Conservation (phyloP, 1,284 basidiomycete species). For the Austroboletus novae-zelandiae region DNA sequence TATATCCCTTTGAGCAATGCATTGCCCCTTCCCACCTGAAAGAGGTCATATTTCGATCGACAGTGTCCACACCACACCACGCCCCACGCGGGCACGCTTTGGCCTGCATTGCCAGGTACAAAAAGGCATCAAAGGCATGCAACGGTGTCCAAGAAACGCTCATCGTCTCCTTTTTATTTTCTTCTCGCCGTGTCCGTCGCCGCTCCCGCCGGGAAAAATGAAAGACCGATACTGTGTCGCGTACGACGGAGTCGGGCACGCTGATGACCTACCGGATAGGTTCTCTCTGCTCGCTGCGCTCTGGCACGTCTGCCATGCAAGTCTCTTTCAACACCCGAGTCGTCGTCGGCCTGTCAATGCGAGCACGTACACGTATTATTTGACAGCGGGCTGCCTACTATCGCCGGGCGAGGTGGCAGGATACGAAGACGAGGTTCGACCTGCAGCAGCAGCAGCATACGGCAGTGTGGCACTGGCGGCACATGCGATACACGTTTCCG, state of each 20-base stretch:
- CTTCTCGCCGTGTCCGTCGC: background rate
- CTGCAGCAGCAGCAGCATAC: too few species aligned
- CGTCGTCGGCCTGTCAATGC: background rate
- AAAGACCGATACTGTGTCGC: background rate
- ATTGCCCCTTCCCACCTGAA: too few species aligned
- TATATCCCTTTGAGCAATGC: background rate
- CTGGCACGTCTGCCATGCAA: background rate
- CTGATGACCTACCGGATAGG: background rate
- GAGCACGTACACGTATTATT: background rate
- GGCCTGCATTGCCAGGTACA: background rate
- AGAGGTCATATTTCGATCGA: background rate
- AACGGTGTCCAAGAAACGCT: too few species aligned
- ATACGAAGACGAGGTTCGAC: too few species aligned
- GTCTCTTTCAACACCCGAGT: background rate
- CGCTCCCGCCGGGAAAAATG: background rate
- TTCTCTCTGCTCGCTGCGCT: background rate
- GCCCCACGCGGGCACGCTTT: background rate
- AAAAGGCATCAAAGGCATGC: conserved; percentile 1
- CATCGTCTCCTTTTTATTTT: background rate
- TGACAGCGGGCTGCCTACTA: too few species aligned
- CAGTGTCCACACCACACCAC: background rate
- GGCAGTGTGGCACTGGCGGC: too few species aligned
- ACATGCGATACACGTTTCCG: background rate
- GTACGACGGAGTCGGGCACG: background rate
- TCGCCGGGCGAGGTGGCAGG: too few species aligned